A percentile compares a stretch with the other conserved stretches of the same genome.
phyloP scores from a whole-genome alignment of 768 basidiomycete genomes.

The Rhizopogon vesiculosus region DNA sequence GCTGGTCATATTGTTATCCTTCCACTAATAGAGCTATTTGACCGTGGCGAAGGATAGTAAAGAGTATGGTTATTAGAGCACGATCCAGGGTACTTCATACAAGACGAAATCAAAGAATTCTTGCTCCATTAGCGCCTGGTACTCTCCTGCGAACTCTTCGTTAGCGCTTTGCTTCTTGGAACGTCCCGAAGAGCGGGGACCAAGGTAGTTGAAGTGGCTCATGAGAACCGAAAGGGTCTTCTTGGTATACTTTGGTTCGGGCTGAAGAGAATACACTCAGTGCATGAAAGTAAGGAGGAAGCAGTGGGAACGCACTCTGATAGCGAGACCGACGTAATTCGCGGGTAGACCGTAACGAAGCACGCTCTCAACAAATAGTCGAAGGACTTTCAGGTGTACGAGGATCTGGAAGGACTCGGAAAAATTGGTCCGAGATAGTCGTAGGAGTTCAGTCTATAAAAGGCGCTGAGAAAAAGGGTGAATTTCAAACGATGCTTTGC shows the following conservation, averaged over 20 bases:
- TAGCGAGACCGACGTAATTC: slow-evolving; percentile 73
- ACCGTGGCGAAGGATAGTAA: slow-evolving; percentile 8
- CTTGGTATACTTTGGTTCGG: slow-evolving; percentile 80
- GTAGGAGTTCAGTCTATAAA: slow-evolving; percentile 80
- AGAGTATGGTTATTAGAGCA: slow-evolving; percentile 38
- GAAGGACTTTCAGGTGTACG: slow-evolving; percentile 88
- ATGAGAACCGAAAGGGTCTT: slow-evolving; percentile 73
- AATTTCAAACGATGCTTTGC: background rate
- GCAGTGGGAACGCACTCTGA: slow-evolving; percentile 54
- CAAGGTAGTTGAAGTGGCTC: slow-evolving; percentile 75
- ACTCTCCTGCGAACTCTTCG: slow-evolving; percentile 86
- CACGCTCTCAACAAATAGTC: slow-evolving; percentile 92
- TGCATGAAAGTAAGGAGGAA: background rate
- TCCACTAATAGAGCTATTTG: slow-evolving; percentile 49
- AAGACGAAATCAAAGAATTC: slow-evolving; percentile 95
- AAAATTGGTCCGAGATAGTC: slow-evolving; percentile 91
- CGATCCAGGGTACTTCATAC: slow-evolving; percentile 91
- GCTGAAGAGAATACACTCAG: slow-evolving; percentile 38
- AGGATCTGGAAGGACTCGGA: slow-evolving; percentile 94
- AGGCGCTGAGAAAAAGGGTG: background rate
- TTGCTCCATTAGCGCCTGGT: slow-evolving; percentile 88
- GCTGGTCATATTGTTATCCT: slow-evolving; percentile 58
- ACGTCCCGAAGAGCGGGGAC: slow-evolving; percentile 59
- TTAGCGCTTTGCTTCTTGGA: slow-evolving; percentile 37
- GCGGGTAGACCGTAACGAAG: slow-evolving; percentile 94